Evolutionary conservation across 2,329 filamentous ascomycete genomes (phyloP).

Genomic region (Botrytis porri): DNA sequence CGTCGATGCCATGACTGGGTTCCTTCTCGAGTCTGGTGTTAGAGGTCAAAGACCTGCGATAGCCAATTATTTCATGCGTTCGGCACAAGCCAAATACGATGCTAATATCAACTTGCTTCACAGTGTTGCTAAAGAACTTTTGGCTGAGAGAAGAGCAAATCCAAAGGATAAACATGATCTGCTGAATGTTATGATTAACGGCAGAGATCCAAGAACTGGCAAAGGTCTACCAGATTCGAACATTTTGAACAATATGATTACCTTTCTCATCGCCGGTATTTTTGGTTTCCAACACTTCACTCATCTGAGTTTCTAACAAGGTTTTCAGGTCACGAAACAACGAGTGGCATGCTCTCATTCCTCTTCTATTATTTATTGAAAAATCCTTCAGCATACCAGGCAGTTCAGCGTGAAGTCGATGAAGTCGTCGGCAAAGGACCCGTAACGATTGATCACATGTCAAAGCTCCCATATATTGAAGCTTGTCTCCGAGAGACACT

Average conservation of each 20-base stretch:
- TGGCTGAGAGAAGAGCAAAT: constrained; percentile 55
- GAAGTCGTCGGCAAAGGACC: constrained; percentile 47
- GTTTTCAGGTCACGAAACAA: constrained; percentile 62
- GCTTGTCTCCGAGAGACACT: constrained; percentile 66
- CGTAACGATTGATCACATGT: constrained; percentile 48
- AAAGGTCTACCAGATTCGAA: constrained; percentile 59
- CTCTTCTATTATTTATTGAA: constrained; percentile 51
- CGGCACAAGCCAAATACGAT: constrained; percentile 46
- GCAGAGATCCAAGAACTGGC: constrained; percentile 64
- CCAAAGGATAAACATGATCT: constrained; percentile 64
- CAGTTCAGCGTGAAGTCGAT: constrained; percentile 53
- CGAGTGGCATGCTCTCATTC: constrained; percentile 52
- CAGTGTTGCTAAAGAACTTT: constrained; percentile 46
- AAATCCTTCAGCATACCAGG: constrained; percentile 46
- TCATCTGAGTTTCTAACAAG: constrained; percentile 30
- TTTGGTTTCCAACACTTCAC: constrained; percentile 13
- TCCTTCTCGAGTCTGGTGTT: constrained; percentile 56
- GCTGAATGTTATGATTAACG: constrained; percentile 66
- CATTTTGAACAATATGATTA: constrained; percentile 69
- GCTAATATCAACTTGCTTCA: constrained; percentile 49
- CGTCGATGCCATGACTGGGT: constrained; percentile 61
- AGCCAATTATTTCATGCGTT: constrained; percentile 49
- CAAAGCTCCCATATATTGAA: constrained; percentile 60
- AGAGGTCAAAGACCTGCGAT: constrained; percentile 46
- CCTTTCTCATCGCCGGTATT: constrained; percentile 58